These are phyloP conservation scores for Balamuthia mandrillaris DNA, from an alignment of 208 protist genomes.

Conservation along the genomic window DNA sequence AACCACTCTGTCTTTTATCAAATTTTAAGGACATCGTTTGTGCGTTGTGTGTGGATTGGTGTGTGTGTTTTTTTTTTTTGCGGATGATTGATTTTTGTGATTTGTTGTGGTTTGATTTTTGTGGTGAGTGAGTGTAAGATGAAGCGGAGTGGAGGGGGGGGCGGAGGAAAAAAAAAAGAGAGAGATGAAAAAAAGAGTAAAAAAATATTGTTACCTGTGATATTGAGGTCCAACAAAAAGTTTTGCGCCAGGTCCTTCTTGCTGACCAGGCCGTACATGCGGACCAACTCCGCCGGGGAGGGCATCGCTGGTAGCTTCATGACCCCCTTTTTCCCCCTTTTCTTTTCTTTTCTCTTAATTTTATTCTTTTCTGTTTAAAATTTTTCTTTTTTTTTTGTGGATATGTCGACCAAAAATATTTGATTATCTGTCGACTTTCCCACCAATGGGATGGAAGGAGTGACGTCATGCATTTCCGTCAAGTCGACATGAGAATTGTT, in stretches of 20 bases:
- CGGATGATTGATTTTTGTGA: neutral
- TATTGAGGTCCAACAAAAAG: constrained; percentile 8
- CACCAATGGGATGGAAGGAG: no score
- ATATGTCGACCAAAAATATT: neutral
- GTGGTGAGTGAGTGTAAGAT: no score
- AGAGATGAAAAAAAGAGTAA: neutral
- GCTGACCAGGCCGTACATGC: neutral
- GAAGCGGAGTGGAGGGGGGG: no score
- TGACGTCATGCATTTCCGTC: no score
- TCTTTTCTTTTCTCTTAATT: neutral
- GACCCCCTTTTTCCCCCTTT: neutral
- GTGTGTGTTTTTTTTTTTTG: neutral
- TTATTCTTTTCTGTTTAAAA: neutral
- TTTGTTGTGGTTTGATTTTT: neutral
- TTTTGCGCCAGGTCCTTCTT: neutral
- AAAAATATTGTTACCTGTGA: neutral
- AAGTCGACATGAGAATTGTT: no score
- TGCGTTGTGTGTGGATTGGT: neutral
- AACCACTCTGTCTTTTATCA: neutral
- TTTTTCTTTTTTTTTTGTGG: neutral
- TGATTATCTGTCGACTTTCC: neutral
- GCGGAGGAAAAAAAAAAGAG: neutral
- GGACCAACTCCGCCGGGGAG: constrained; percentile 5
- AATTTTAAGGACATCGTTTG: neutral
- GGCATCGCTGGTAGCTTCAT: constrained; percentile 4